Conservation (phyloP, 148 eudicot genomes). For the Persicaria maculosa region DNA sequence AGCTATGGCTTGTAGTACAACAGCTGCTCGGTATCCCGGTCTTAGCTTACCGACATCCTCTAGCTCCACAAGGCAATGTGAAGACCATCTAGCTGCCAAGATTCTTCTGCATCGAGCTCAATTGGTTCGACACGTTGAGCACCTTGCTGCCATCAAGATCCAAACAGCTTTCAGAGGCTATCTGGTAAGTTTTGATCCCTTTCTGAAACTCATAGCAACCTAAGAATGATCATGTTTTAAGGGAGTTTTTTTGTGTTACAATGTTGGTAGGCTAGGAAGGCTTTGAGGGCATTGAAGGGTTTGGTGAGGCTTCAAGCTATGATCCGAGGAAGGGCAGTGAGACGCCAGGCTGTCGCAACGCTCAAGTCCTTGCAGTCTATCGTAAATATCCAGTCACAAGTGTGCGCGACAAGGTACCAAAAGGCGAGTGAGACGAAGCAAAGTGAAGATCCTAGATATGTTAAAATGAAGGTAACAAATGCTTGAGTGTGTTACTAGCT, state of each 20-base stretch:
- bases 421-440: slow-evolving; percentile 18
- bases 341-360: slow-evolving; percentile 61
- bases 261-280: slow-evolving; percentile 61
- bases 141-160: slow-evolving; percentile 50
- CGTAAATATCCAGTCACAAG: slow-evolving; percentile 58
- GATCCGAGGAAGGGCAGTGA: slow-evolving; percentile 58
- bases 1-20: background rate
- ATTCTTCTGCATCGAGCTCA: slow-evolving; percentile 3
- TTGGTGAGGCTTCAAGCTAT: slow-evolving; percentile 79
- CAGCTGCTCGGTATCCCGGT: background rate
- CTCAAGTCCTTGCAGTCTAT: slow-evolving; percentile 66
- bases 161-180: slow-evolving; percentile 69
- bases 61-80: background rate
- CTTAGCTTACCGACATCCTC: background rate
- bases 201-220: background rate
- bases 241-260: background rate
- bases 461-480: slow-evolving; percentile 1
- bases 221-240: background rate
- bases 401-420: slow-evolving; percentile 56
- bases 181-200: slow-evolving; percentile 40
- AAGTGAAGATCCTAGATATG: slow-evolving; percentile 5
- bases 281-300: slow-evolving; percentile 68
- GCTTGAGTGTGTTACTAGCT: background rate
- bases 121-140: slow-evolving; percentile 7
- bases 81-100: background rate